Evolutionary conservation across 768 basidiomycete genomes (phyloP).

Genomic region (Astraeus odoratus): DNA sequence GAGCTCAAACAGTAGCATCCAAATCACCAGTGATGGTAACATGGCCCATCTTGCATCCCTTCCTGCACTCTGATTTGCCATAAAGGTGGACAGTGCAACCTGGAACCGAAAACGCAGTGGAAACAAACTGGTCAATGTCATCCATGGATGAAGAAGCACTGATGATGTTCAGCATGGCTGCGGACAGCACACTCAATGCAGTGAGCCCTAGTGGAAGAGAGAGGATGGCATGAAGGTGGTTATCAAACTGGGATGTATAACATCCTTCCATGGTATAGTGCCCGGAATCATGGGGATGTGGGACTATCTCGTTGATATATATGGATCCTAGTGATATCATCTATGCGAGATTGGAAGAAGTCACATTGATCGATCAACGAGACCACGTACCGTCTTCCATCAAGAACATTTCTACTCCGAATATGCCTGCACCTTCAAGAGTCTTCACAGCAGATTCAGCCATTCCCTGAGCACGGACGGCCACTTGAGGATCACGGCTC

Average conservation of each 20-base stretch:
- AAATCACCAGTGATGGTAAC: constrained; percentile 81
- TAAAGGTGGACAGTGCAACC: constrained; percentile 87
- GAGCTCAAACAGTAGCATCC: constrained; percentile 62
- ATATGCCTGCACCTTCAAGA: constrained; percentile 88
- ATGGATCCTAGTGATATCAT: constrained; percentile 49
- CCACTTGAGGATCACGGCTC: constrained; percentile 45
- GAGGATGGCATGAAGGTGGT: constrained; percentile 93
- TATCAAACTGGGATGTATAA: constrained; percentile 93
- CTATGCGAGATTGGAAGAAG: not conserved
- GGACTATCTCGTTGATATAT: constrained; percentile 94
- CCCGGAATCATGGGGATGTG: constrained; percentile 96
- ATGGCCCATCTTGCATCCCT: constrained; percentile 97
- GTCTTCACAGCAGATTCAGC: constrained; percentile 78
- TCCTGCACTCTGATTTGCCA: constrained; percentile 86
- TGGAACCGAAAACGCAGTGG: constrained; percentile 58
- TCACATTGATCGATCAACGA: too few relatives aligned
- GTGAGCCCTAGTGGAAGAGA: constrained; percentile 86
- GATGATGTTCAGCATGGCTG: constrained; percentile 93
- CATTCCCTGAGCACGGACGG: constrained; percentile 53
- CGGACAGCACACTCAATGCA: constrained; percentile 75
- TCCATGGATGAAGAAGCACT: constrained; percentile 66
- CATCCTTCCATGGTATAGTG: constrained; percentile 99
- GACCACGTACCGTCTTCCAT: constrained; percentile 72
- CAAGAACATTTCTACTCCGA: constrained; percentile 98
- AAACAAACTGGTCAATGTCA: constrained; percentile 48